Evolutionary conservation across 2,329 filamentous ascomycete genomes (phyloP), one percentile per base, ranked within the genome.

Genomic region (Clarireedia homoeocarpa): DNA sequence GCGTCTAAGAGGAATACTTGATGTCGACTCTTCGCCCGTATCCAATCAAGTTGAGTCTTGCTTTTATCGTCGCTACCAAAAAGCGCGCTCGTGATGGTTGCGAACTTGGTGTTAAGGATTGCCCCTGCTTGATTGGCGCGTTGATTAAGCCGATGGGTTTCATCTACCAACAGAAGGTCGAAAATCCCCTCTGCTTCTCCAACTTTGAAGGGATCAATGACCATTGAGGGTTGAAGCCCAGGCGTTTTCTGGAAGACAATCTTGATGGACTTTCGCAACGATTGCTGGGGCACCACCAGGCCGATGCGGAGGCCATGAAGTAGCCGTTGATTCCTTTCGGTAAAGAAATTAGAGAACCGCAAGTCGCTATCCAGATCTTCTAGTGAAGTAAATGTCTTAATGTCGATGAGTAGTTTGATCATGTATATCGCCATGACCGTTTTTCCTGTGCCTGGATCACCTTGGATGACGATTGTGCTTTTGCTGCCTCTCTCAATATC

Each of bases 11-110:
- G 56, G 51, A 58, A 58, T 20, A 58, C 54, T 34, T 58, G 56
- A 58, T 55, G 47, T 58, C 47, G 46, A 27, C 56, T 58, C 47
- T 58, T 58, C 40, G 34, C 51, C 39, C 39, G 56, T 51, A 58
- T 58, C 56, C 56, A 58, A 55, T 58, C 56, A 55, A 58, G 56
- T 48, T 58, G 56, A 26, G 51, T 58, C 46, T 51, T 58, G 48
- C 56, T 58, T 9, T 12, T 58, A 51, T 58, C 56, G 23, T 58
- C 47, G 51, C 46, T 55, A 48, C 56, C 56, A 55, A 55, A 58
- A 30, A 58, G 56, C 20, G 54, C 46, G 34, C 45, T 55, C 30
- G 56, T 58, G 51, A 58, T 58, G 40, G 56, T 55, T 58, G 51
- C 47, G 56, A 58, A 58, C 51, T 58, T 58, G 23, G 51, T 38